Percentiles rank a stretch among this genome's conserved stretches.
These are phyloP conservation scores for Cladosporium sp. DNA, from an alignment of 2,329 filamentous ascomycete species.

Conservation along the genomic window DNA sequence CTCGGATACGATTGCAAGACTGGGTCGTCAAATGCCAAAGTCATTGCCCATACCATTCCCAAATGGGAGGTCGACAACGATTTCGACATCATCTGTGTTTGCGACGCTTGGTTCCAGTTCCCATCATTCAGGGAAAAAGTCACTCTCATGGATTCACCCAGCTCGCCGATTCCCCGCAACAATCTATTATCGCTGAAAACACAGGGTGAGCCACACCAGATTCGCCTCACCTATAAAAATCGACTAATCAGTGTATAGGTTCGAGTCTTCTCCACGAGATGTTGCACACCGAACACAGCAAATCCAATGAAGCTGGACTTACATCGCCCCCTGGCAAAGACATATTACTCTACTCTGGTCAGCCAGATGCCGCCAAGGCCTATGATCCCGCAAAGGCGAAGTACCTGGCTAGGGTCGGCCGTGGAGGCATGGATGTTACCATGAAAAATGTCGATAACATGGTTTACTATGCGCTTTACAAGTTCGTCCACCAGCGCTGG, in stretches of 20 bases:
- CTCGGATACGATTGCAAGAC: no score
- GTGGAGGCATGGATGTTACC: constrained; percentile 2
- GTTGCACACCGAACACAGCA: background rate
- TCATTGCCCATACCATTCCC: background rate
- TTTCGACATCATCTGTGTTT: background rate
- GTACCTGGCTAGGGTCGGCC: background rate
- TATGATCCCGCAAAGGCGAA: background rate
- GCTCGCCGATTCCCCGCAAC: background rate
- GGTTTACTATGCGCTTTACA: constrained; percentile 2
- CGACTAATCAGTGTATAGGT: background rate
- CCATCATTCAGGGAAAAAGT: background rate
- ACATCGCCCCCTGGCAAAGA: no score
- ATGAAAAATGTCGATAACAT: constrained; percentile 12
- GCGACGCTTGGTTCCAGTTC: background rate
- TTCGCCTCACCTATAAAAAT: no score
- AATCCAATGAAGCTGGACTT: no score
- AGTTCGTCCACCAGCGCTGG: background rate
- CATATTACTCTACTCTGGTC: no score
- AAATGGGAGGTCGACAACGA: background rate
- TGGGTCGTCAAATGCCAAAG: no score
- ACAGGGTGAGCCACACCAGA: no score
- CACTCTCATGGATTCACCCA: background rate
- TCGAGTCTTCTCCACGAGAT: background rate
- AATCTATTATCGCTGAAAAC: background rate
- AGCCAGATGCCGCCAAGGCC: no score